Evolutionary conservation across 345 rosid species (phyloP), one percentile per base, ranked within the genome.

Genomic region (Eucalyptus decipiens): DNA sequence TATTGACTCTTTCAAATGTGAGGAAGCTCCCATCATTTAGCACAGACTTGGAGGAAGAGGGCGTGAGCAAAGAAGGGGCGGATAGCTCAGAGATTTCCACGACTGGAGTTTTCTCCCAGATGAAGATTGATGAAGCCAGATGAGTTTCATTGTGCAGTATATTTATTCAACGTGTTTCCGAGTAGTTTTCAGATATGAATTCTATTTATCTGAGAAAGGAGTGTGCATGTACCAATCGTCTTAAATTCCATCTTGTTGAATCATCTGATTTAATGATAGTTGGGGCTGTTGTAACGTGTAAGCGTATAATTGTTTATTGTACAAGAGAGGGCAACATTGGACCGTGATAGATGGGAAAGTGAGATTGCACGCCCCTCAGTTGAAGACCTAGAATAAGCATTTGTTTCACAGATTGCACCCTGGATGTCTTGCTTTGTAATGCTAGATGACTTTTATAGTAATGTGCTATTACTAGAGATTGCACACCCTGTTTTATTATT

Each of bases 1-100:
- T 87, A 54, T 88, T 92, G 28, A 45, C 86, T 19, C 45, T 90
- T 56, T 89, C 88, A 15, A 86, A 86, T 54, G 47, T 91, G 23
- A 91, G 69, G 45, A 81, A 76, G 48, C 45, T 93, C 21, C 95
- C 93, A 43, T 93, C 95, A 37, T 60, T 88, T 56, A 58, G 88
- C 60, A 54, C 11, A 34, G 40, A 91, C 13, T 5, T 88, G 28
- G 90, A 32, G n/a, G 67, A n/a, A 34, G 94, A 90, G 83, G 87
- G 87, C 37, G 48, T 67, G 89, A 62, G 89, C 32, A 62, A 32
- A 23, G 76, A 80, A 30, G 14, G 47, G 23, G 90, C 67, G 23
- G 43, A 49, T n/a, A 40, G 49, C 62, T 89, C 89, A 11, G 69
- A 42, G 30, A n/a, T 9, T 49, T 30, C 49, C 28, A 34, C 2